phyloP scores from a whole-genome alignment of 345 rosid genomes.

The Populus alba region DNA sequence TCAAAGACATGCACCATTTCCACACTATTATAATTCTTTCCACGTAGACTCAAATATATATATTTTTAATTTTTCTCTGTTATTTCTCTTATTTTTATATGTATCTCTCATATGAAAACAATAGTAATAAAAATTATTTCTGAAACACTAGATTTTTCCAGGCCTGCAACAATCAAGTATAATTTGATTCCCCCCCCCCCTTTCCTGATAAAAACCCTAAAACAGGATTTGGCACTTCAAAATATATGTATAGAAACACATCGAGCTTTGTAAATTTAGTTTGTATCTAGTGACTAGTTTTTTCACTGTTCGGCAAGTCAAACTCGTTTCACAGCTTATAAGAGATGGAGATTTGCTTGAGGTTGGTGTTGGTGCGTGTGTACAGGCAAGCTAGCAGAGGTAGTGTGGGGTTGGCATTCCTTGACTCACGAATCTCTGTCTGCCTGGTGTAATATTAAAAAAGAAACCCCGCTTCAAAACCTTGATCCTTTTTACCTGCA shows the following conservation, averaged over 20 bases:
- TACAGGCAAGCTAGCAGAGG: neutral
- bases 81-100: too few species aligned
- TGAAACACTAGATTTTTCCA: too few species aligned
- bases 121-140: neutral
- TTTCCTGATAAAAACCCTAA: neutral
- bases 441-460: conserved; percentile 40
- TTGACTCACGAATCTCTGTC: conserved; percentile 89
- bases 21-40: neutral
- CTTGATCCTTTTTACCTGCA: conserved; percentile 28
- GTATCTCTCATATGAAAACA: too few species aligned
- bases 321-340: neutral
- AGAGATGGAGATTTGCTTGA: neutral
- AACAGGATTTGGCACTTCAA: neutral
- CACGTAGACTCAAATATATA: too few species aligned
- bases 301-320: neutral
- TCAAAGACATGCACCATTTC: neutral
- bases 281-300: neutral
- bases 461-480: neutral
- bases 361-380: neutral
- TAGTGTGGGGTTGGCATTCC: conserved; percentile 47
- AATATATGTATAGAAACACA: neutral
- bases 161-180: neutral
- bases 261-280: neutral
- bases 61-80: too few species aligned
- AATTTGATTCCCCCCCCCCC: too few species aligned